Evolutionary conservation across 2,329 filamentous ascomycete species (phyloP).

Genomic region (Knufia petricola): DNA sequence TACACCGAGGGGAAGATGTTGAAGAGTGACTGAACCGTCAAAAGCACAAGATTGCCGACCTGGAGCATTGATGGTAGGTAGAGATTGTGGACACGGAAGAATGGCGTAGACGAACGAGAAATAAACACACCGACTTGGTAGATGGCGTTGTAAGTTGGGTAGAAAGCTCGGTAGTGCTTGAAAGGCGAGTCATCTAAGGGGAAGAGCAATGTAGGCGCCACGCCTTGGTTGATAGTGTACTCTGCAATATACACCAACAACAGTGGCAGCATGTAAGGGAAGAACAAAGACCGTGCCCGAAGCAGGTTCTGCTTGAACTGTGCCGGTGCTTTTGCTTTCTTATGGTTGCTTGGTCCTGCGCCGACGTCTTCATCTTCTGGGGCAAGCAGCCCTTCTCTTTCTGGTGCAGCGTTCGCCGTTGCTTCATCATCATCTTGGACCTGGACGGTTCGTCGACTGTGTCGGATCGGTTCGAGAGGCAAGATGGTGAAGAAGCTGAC

Average conservation of each 20-base stretch:
- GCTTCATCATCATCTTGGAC: constrained; percentile 32
- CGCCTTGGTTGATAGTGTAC: constrained; percentile 95
- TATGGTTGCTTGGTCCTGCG: constrained; percentile 9
- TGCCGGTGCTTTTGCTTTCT: constrained; percentile 23
- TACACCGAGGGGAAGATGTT: constrained; percentile 79
- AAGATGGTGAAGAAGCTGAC: constrained; percentile 76
- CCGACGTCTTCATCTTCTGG: constrained; percentile 19
- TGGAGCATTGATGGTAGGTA: constrained; percentile 79
- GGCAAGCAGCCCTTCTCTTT: constrained; percentile 27
- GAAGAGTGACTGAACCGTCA: constrained; percentile 67
- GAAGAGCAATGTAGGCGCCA: constrained; percentile 81
- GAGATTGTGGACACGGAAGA: constrained; percentile 68
- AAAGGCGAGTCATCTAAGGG: constrained; percentile 70
- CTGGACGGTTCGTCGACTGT: constrained; percentile 36
- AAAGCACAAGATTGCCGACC: constrained; percentile 61
- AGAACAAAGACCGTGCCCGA: constrained; percentile 60
- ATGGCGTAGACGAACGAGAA: constrained; percentile 82
- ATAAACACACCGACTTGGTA: constrained; percentile 95
- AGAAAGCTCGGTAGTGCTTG: constrained; percentile 71
- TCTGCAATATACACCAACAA: constrained; percentile 90
- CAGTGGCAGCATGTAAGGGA: constrained; percentile 80
- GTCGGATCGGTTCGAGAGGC: constrained; percentile 56
- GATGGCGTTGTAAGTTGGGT: constrained; percentile 87
- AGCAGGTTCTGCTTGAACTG: constrained; percentile 46
- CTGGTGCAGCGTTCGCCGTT: constrained; percentile 18